Percentiles rank a stretch among this genome's conserved stretches.
Evolutionary conservation across 2,329 filamentous ascomycete species (phyloP).

Genomic region (Endocalyx cinctus): DNA sequence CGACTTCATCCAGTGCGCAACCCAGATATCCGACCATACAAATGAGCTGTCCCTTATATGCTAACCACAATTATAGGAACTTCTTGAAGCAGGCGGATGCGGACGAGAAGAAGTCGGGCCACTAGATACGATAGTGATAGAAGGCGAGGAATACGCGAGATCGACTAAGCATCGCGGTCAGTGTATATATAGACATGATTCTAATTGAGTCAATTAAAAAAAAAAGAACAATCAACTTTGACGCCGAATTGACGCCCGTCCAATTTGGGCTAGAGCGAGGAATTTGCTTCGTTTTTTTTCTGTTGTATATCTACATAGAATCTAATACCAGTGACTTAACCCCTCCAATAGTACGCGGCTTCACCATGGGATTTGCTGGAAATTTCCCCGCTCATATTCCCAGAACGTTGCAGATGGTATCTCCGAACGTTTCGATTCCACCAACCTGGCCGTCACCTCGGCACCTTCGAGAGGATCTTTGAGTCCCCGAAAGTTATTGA

Average conservation of each 20-base stretch:
- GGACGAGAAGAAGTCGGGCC: constrained; percentile 37
- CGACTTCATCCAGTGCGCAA: constrained; percentile 59
- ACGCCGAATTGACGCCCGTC: background rate
- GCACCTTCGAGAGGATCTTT: constrained; percentile 12
- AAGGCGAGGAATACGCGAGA: constrained; percentile 6
- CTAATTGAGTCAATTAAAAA: too few relatives aligned
- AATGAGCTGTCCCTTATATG: constrained; percentile 12
- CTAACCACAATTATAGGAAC: constrained; percentile 33
- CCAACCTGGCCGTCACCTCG: constrained; percentile 9
- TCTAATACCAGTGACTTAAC: too few relatives aligned
- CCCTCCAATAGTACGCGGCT: too few relatives aligned
- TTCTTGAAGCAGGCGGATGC: constrained; percentile 41
- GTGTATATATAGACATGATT: constrained; percentile 26
- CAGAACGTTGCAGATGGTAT: constrained; percentile 12
- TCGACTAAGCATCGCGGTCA: constrained; percentile 16
- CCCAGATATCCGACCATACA: constrained; percentile 6
- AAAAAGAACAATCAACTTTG: background rate
- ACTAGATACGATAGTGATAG: constrained; percentile 26
- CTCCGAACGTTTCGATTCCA: constrained; percentile 8
- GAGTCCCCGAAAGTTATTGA: constrained; percentile 9
- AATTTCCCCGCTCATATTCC: constrained; percentile 13
- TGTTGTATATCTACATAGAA: too few relatives aligned
- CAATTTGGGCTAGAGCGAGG: too few relatives aligned
- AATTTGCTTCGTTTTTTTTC: too few relatives aligned
- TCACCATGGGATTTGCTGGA: constrained; percentile 12